Evolutionary conservation across 2,329 filamentous ascomycete species (phyloP).

Genomic region (Colletotrichum tropicale): DNA sequence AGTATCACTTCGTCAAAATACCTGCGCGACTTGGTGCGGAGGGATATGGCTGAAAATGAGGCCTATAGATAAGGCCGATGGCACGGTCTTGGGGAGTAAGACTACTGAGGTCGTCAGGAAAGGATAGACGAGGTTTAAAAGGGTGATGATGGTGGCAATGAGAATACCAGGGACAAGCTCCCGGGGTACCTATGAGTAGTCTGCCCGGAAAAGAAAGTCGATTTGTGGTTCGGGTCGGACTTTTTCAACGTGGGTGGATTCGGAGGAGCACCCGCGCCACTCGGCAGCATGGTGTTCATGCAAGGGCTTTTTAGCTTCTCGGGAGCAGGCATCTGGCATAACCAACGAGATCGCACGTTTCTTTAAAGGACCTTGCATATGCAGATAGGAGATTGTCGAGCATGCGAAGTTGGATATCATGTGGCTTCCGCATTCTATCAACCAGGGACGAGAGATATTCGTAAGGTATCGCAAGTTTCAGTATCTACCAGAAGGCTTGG

Average conservation of each 20-base stretch:
- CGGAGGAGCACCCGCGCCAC: neutral
- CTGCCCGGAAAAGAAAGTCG: neutral
- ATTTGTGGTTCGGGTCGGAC: neutral
- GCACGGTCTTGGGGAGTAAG: neutral
- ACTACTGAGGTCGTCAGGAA: accelerated
- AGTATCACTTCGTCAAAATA: neutral
- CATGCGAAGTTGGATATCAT: neutral
- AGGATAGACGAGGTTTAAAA: neutral
- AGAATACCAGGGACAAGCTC: neutral
- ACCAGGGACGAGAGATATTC: neutral
- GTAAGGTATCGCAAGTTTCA: neutral
- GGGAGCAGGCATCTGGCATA: neutral
- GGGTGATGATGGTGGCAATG: neutral
- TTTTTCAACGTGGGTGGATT: neutral
- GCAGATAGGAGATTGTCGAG: neutral
- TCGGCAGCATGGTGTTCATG: neutral
- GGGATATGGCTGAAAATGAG: neutral
- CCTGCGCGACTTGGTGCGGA: neutral
- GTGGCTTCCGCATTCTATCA: neutral
- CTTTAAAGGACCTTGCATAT: neutral
- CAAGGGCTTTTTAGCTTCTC: neutral
- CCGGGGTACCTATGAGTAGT: neutral
- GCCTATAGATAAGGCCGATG: no score
- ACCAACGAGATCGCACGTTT: neutral
- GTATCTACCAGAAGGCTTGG: neutral